phyloP scores from a whole-genome alignment of 306 rosid species.

The Fagus sylvatica region DNA sequence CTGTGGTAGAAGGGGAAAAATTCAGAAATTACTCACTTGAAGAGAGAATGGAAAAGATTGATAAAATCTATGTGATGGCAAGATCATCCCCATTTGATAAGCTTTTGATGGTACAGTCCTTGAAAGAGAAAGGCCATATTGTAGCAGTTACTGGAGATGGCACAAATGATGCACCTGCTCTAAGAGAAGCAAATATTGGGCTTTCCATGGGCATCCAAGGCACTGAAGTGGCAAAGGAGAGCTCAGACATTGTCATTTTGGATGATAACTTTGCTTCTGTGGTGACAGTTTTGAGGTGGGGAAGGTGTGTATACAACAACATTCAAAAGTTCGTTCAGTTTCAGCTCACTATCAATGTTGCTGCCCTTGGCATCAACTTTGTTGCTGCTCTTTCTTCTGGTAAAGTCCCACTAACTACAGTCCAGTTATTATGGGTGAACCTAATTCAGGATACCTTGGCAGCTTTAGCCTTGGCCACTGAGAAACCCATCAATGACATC shows the following conservation, averaged over 20 bases:
- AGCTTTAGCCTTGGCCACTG: slow-evolving; percentile 36
- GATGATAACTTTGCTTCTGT: slow-evolving; percentile 23
- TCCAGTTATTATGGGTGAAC: slow-evolving; percentile 33
- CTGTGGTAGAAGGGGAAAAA: slow-evolving; percentile 12
- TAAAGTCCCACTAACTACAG: slow-evolving; percentile 28
- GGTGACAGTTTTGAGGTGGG: slow-evolving; percentile 31
- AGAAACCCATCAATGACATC: slow-evolving; percentile 26
- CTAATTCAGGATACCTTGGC: slow-evolving; percentile 33
- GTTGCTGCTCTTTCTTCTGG: slow-evolving; percentile 26
- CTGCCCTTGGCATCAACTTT: slow-evolving; percentile 22
- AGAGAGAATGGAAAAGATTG: slow-evolving; percentile 27
- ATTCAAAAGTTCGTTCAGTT: slow-evolving; percentile 33
- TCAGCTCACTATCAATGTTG: slow-evolving; percentile 31
- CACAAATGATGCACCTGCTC: slow-evolving; percentile 36
- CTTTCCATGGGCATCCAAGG: slow-evolving; percentile 37
- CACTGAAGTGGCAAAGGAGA: slow-evolving; percentile 35
- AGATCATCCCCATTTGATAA: slow-evolving; percentile 31
- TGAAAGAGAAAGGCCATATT: slow-evolving; percentile 28
- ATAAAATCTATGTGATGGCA: slow-evolving; percentile 27
- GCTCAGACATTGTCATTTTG: slow-evolving; percentile 26
- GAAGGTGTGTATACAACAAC: slow-evolving; percentile 32
- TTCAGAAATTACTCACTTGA: slow-evolving; percentile 30
- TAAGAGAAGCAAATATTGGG: slow-evolving; percentile 32
- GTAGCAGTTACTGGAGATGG: slow-evolving; percentile 38
- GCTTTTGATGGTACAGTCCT: slow-evolving; percentile 30